Conservation (phyloP, 1,284 basidiomycete species). For the Tilletiopsis washingtonensis region DNA sequence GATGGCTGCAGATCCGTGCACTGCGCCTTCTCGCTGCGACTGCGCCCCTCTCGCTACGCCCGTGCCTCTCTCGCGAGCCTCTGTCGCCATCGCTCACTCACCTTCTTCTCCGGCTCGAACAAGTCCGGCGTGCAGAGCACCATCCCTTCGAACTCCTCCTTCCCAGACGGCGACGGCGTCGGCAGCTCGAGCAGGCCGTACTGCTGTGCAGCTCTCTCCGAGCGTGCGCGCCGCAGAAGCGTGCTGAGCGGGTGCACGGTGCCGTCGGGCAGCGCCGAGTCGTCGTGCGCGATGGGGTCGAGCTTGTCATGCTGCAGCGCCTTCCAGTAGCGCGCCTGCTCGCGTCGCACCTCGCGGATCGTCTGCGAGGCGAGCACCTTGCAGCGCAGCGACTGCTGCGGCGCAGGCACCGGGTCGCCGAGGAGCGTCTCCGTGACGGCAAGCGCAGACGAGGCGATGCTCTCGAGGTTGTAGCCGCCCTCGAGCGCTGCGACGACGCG, state of each 20-base stretch:
- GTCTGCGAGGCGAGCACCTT: constrained; percentile 74
- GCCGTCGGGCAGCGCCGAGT: constrained; percentile 1
- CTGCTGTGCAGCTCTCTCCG: too few relatives aligned
- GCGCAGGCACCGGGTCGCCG: constrained; percentile 70
- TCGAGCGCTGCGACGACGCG: constrained; percentile 87
- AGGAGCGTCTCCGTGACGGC: constrained; percentile 78
- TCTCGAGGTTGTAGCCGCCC: constrained; percentile 90
- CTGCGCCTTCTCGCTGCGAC: too few relatives aligned
- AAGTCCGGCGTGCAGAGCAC: constrained; percentile 71
- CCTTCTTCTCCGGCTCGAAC: constrained; percentile 26
- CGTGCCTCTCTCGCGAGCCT: too few relatives aligned
- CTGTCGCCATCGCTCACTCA: too few relatives aligned
- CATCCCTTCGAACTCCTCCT: constrained; percentile 69
- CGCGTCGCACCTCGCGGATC: constrained; percentile 71
- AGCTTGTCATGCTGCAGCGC: constrained; percentile 52
- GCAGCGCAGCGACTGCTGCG: constrained; percentile 57
- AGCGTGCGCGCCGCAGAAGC: too few relatives aligned
- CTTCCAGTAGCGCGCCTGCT: constrained; percentile 87
- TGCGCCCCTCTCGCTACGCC: too few relatives aligned
- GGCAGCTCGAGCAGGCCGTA: too few relatives aligned
- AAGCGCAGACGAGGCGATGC: constrained; percentile 75
- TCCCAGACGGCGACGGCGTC: too few relatives aligned
- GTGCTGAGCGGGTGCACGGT: too few relatives aligned
- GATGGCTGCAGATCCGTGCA: too few relatives aligned
- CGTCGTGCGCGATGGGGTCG: constrained; percentile 32